Evolutionary conservation across 169 alveolate species (phyloP).

Genomic region (Plasmodium reichenowi): DNA sequence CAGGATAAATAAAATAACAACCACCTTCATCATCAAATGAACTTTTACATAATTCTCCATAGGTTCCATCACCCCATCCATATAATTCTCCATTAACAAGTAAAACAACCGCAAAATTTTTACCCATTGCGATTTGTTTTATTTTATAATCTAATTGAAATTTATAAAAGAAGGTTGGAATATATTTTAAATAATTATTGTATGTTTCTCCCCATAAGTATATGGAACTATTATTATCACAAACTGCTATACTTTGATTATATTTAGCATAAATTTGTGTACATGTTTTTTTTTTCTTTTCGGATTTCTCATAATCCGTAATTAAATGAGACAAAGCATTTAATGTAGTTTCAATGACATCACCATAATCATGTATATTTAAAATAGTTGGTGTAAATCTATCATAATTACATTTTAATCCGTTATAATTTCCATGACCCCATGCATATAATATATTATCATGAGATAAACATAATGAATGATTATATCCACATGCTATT

Average conservation of each 20-base stretch:
- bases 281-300: slow-evolving; percentile 63
- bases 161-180: slow-evolving; percentile 81
- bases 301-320: slow-evolving; percentile 59
- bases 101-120: slow-evolving; percentile 80
- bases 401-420: slow-evolving; percentile 77
- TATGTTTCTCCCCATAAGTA: slow-evolving; percentile 86
- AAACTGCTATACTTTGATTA: slow-evolving; percentile 81
- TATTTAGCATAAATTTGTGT: slow-evolving; percentile 79
- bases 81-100: slow-evolving; percentile 79
- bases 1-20: slow-evolving; percentile 74
- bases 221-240: slow-evolving; percentile 78
- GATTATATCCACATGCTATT: slow-evolving; percentile 83
- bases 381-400: slow-evolving; percentile 57
- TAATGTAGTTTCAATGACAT: slow-evolving; percentile 72
- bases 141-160: slow-evolving; percentile 75
- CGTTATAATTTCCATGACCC: slow-evolving; percentile 87
- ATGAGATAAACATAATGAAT: slow-evolving; percentile 77
- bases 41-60: slow-evolving; percentile 80
- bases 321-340: slow-evolving; percentile 57
- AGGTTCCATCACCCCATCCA: slow-evolving; percentile 89
- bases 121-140: slow-evolving; percentile 84
- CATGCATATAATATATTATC: slow-evolving; percentile 78
- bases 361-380: slow-evolving; percentile 65
- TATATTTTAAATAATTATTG: slow-evolving; percentile 79
- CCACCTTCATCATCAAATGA: slow-evolving; percentile 66